A percentile compares a stretch with the other conserved stretches of the same genome.
Conservation (phyloP, 1,139 yeast species). For the Sugiyamaella neomexicana region DNA sequence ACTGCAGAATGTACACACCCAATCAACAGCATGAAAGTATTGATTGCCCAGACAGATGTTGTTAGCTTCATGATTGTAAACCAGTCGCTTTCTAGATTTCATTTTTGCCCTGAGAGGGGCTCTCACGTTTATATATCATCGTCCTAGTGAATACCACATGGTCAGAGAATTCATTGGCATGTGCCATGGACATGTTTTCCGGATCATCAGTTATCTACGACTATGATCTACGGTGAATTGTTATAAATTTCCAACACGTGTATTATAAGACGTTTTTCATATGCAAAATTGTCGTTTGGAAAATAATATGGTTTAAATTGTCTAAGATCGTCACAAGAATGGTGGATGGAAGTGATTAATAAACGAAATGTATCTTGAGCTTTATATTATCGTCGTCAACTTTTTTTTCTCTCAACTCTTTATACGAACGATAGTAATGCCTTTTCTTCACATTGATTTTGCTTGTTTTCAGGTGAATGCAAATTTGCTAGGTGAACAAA, state of each 20-base stretch:
- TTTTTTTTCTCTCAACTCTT: too few relatives aligned
- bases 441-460: too few relatives aligned
- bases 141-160: background rate
- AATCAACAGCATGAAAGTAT: background rate
- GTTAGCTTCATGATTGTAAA: background rate
- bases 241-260: conserved; percentile 4
- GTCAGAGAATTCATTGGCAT: background rate
- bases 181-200: background rate
- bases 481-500: too few relatives aligned
- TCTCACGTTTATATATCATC: background rate
- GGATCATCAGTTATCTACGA: background rate
- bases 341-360: too few relatives aligned
- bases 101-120: background rate
- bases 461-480: too few relatives aligned
- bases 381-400: too few relatives aligned
- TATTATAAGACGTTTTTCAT: background rate
- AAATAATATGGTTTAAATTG: background rate
- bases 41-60: background rate
- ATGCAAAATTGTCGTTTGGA: background rate
- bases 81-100: too few relatives aligned
- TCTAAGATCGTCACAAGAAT: background rate
- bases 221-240: background rate
- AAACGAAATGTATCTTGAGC: too few relatives aligned
- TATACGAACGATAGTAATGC: too few relatives aligned
- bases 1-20: background rate